A percentile compares a stretch with the other conserved stretches of the same genome.
These are phyloP conservation scores for Cladophialophora psammophila DNA, from an alignment of 2,329 filamentous ascomycete species.

Conservation along the genomic window DNA sequence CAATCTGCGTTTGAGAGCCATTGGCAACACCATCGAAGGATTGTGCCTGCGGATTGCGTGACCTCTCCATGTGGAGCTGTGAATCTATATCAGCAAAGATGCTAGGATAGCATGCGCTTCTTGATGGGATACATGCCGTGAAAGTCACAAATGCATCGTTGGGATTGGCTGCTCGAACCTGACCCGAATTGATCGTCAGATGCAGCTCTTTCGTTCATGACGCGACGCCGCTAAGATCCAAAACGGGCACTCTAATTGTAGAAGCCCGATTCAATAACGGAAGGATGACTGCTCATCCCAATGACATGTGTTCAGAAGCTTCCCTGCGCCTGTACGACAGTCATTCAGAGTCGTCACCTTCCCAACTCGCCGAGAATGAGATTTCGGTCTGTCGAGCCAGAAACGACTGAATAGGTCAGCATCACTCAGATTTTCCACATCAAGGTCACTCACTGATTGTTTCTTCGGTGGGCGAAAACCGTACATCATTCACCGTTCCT, in stretches of 20 bases:
- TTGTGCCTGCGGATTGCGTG: not conserved
- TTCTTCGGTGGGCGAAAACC: slow-evolving; percentile 84
- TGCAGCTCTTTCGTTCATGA: not conserved
- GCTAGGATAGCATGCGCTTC: not conserved
- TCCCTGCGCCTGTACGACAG: not conserved
- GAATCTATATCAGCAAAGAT: not conserved
- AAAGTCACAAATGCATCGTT: not conserved
- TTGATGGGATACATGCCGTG: not conserved
- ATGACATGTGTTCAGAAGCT: not conserved
- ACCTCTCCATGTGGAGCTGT: not conserved
- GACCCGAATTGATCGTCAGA: not conserved
- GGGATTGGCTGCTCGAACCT: not conserved
- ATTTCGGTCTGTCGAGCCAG: slow-evolving; percentile 86
- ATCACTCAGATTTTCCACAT: slow-evolving; percentile 10
- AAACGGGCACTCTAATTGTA: not conserved
- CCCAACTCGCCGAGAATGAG: slow-evolving; percentile 82
- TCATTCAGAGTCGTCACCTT: slow-evolving; percentile 54
- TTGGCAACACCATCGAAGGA: not conserved
- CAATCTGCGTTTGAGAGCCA: not conserved
- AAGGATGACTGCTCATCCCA: not conserved
- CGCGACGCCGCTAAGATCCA: not conserved
- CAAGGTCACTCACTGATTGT: slow-evolving; percentile 76
- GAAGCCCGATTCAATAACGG: not conserved
- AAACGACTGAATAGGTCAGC: slow-evolving; percentile 69
- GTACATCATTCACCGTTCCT: slow-evolving; percentile 92